Evolutionary conservation across 164 flowering plant species (phyloP).

Genomic region (Platanus orientalis): DNA sequence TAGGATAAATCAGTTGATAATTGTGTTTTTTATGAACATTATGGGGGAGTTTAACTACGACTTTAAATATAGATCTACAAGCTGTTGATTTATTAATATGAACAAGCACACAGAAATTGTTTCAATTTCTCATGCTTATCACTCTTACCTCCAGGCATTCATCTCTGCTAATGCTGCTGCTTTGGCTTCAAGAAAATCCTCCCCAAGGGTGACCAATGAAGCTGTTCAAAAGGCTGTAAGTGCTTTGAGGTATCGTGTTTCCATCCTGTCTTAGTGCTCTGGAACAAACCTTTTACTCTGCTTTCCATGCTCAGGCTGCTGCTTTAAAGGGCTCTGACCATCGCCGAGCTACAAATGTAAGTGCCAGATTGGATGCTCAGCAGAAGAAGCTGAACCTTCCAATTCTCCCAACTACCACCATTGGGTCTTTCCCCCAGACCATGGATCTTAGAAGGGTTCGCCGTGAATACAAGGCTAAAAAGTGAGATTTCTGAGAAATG

Average conservation of each 20-base stretch:
- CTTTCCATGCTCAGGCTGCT: constrained; percentile 44
- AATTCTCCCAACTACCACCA: too few relatives aligned
- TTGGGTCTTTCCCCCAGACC: too few relatives aligned
- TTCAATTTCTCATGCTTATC: background rate
- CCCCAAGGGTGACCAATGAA: constrained; percentile 66
- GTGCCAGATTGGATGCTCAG: constrained; percentile 66
- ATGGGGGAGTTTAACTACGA: too few relatives aligned
- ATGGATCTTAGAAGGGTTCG: too few relatives aligned
- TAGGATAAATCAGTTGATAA: too few relatives aligned
- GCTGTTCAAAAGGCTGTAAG: constrained; percentile 77
- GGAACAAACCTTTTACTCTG: background rate
- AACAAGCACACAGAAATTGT: too few relatives aligned
- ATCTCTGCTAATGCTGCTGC: constrained; percentile 67
- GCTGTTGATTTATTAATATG: too few relatives aligned
- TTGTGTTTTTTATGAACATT: too few relatives aligned
- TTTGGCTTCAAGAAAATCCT: constrained; percentile 64
- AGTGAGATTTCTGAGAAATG: constrained; percentile 36
- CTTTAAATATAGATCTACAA: too few relatives aligned
- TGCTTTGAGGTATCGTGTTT: constrained; percentile 8
- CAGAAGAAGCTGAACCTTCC: constrained; percentile 74
- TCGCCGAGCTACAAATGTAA: constrained; percentile 65
- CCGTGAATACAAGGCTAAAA: too few relatives aligned
- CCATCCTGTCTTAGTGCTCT: background rate
- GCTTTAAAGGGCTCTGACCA: constrained; percentile 73
- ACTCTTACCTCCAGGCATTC: constrained; percentile 48